Conservation (phyloP, 2,329 filamentous ascomycete species). For the Colletotrichum sp. region DNA sequence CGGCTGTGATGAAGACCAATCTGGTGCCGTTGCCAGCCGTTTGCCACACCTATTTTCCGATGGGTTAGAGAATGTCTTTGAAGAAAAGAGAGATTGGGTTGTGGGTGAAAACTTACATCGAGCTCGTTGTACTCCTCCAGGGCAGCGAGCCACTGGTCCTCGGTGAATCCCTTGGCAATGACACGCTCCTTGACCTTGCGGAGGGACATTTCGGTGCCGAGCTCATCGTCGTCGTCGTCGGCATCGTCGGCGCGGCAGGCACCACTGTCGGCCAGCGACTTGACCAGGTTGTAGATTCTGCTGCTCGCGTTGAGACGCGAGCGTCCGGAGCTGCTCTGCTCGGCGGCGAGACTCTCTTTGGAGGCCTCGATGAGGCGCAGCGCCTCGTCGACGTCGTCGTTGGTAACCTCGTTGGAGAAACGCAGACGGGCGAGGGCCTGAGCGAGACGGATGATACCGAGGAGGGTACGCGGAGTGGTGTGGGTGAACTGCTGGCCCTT, state of each 20-base stretch:
- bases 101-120: slow-evolving; percentile 71
- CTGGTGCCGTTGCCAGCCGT: slow-evolving; percentile 72
- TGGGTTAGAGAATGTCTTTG: slow-evolving; percentile 38
- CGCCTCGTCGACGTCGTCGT: slow-evolving; percentile 95
- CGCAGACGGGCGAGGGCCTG: slow-evolving; percentile 92
- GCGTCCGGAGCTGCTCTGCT: slow-evolving; percentile 59
- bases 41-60: slow-evolving; percentile 72
- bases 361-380: slow-evolving; percentile 89
- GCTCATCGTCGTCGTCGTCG: slow-evolving; percentile 59
- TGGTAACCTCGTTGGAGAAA: slow-evolving; percentile 83
- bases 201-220: slow-evolving; percentile 77
- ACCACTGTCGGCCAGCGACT: slow-evolving; percentile 83
- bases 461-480: slow-evolving; percentile 89
- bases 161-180: slow-evolving; percentile 94
- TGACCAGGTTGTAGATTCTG: slow-evolving; percentile 95
- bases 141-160: slow-evolving; percentile 86
- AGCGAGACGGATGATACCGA: slow-evolving; percentile 90
- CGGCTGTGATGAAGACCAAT: slow-evolving; percentile 69
- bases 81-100: background rate
- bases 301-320: slow-evolving; percentile 81
- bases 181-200: slow-evolving; percentile 89
- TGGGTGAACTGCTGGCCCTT: slow-evolving; percentile 92
- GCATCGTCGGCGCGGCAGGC: slow-evolving; percentile 78
- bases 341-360: slow-evolving; percentile 86
- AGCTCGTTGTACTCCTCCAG: slow-evolving; percentile 88